Conservation (phyloP, 106 monocot genomes). For the Allium sativum region DNA sequence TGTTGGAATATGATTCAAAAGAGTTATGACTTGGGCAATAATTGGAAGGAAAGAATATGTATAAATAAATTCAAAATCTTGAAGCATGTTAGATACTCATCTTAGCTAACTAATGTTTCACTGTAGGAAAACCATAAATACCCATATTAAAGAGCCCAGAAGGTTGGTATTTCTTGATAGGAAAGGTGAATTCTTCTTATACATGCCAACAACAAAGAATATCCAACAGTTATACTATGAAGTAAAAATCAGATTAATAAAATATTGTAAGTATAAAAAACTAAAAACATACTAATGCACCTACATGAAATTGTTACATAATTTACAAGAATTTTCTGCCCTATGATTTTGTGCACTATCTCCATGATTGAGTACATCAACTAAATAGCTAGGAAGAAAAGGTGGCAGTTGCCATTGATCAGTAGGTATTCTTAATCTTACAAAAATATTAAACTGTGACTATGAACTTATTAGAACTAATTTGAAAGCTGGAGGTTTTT, state of each 20-base stretch:
- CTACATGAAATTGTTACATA: background rate
- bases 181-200: conserved; percentile 43
- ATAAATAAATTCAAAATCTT: no score
- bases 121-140: conserved; percentile 5
- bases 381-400: conserved; percentile 82
- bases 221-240: no score
- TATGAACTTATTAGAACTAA: no score
- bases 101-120: background rate
- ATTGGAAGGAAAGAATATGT: no score
- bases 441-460: no score
- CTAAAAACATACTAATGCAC: no score
- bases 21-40: no score
- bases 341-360: conserved; percentile 56
- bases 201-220: conserved; percentile 36
- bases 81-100: no score
- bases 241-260: background rate
- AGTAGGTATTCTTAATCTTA: conserved; percentile 61
- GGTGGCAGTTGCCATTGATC: conserved; percentile 75
- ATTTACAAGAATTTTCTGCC: conserved; percentile 48
- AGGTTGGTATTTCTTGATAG: conserved; percentile 29
- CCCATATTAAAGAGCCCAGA: conserved; percentile 68
- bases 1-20: no score
- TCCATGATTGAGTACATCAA: conserved; percentile 48
- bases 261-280: no score
- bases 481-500: no score